Base-by-base conservation (phyloP, 148 eudicot genomes). In the Amaranthus palmeri region DNA sequence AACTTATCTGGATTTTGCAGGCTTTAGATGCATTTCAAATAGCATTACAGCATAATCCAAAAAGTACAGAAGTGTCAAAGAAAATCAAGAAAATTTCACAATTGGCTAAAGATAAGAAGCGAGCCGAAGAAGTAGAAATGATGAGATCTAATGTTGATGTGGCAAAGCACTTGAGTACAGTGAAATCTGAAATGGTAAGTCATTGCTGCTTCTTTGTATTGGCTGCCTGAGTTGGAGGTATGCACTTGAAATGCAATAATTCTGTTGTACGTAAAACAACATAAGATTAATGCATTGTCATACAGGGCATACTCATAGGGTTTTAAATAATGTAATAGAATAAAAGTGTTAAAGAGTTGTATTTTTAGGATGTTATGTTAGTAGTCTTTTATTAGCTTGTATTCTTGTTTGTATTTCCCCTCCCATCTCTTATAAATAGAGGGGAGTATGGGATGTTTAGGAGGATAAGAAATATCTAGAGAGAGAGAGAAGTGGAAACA, bases 131-230 rank as follows among this genome's bases (percentile, higher is more conserved):
- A 86, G 85, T 95, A 61, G 93, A 88, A 68, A 81, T 68, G 65
- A 81, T 83, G 85, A 88, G 92, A 80, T 86, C 97, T 67, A 90
- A 88, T 80, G 80, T 95, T 72, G 92, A 95, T 76, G 81, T 88
- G 82, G 81, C 85, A 18, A 95, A 89, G 76, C 92, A 91, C 67
- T 80, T 95, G 82, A 81, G 78, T 74, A 42, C 76, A 8, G 12
- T 95, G 63, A 89, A 89, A 78, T 74, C 93, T 62, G 97, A 91
- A 84, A 64, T 95, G 85, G 97, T 95, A 74, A 76, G 92, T 87
- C 12, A 4, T 44, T 41, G 45, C 47, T 69, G 41, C 74, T 74
- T 13, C 65, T 62, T 40, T 18, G 18, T 61, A 36, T 43, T 42
- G 49, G 15, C 54, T 54, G 13, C 49, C 14, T 18, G 14, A 43